These are phyloP conservation scores for Solanum boliviense DNA, from an alignment of 257 asterid genomes.

Conservation along the genomic window DNA sequence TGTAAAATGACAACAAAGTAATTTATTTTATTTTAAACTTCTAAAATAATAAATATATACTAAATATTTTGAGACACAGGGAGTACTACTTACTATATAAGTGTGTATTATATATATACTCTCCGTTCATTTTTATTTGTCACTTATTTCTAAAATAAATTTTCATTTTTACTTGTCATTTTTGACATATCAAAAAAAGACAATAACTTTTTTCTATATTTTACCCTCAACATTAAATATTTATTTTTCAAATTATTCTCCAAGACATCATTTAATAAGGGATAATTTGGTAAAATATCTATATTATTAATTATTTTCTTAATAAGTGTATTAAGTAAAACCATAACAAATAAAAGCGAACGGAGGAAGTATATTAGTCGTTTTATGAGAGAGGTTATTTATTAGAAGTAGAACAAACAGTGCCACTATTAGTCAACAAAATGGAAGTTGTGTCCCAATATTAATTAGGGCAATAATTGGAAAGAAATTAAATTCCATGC, in stretches of 20 bases:
- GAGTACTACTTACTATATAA: not conserved
- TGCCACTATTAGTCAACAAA: not conserved
- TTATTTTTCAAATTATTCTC: no score
- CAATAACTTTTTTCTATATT: no score
- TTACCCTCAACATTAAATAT: no score
- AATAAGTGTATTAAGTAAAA: no score
- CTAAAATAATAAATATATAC: not conserved
- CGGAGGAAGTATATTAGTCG: rapidly evolving
- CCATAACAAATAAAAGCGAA: no score
- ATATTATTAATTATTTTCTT: no score
- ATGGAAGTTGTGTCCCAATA: not conserved
- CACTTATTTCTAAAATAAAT: no score
- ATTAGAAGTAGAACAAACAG: not conserved
- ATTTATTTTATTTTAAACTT: not conserved
- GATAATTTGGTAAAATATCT: no score
- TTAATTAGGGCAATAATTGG: not conserved
- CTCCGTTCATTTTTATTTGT: no score
- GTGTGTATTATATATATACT: no score
- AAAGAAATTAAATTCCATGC: not conserved
- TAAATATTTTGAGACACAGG: not conserved
- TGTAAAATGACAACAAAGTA: not conserved
- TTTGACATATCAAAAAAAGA: no score
- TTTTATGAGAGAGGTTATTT: not conserved
- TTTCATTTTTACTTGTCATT: no score
- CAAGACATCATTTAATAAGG: not conserved